phyloP scores from a whole-genome alignment of 345 rosid genomes.

The Pelargonium nanum region DNA sequence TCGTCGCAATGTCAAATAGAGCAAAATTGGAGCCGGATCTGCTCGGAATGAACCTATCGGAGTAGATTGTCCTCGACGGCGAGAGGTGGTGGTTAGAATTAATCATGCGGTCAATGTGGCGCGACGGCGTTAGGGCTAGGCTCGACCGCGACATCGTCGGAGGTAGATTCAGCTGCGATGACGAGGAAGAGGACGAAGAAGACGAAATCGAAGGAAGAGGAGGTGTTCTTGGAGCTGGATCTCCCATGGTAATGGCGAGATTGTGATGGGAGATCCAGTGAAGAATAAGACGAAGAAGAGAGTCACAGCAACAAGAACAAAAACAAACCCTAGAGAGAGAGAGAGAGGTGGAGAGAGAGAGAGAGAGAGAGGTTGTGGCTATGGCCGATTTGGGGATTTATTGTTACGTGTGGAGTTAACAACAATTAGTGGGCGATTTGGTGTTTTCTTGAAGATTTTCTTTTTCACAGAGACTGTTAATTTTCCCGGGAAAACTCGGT shows the following conservation, averaged over 20 bases:
- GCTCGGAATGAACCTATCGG: conserved; percentile 92
- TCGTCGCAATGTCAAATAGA: conserved; percentile 51
- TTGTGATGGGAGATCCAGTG: not conserved
- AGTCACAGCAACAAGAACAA: too few relatives aligned
- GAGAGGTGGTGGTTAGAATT: conserved; percentile 52
- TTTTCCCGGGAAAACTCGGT: conserved; percentile 14
- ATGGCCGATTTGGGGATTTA: not conserved
- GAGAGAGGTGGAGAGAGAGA: not conserved
- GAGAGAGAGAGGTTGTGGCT: not conserved
- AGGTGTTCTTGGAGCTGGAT: conserved; percentile 4
- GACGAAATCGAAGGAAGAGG: too few relatives aligned
- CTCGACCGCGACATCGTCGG: conserved; percentile 38
- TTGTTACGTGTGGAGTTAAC: not conserved
- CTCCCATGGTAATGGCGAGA: conserved; percentile 19
- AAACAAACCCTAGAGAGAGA: not conserved
- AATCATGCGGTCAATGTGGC: conserved; percentile 58
- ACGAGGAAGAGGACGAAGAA: conserved; percentile 5
- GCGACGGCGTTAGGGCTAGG: conserved; percentile 29
- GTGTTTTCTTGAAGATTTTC: not conserved
- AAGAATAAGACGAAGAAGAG: not conserved
- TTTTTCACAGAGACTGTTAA: not conserved
- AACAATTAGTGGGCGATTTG: not conserved
- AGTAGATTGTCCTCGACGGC: conserved; percentile 76
- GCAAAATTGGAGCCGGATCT: conserved; percentile 89
- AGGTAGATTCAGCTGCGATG: conserved; percentile 46